These are phyloP conservation scores for Piloderma croceum DNA, from an alignment of 768 basidiomycete genomes.

Conservation along the genomic window DNA sequence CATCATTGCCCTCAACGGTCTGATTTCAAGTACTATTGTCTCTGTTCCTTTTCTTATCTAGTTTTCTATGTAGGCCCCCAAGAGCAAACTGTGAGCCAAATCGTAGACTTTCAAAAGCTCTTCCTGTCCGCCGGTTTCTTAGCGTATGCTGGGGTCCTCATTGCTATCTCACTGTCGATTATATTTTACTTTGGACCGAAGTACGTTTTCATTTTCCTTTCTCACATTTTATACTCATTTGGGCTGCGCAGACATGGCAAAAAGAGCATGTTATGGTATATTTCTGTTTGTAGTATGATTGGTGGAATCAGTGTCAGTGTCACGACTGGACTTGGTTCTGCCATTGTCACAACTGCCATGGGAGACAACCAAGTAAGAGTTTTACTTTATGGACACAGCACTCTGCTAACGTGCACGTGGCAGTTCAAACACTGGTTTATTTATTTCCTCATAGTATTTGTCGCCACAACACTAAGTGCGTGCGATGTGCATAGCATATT, in stretches of 20 bases:
- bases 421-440: slow-evolving; percentile 92
- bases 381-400: no score
- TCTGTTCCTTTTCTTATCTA: no score
- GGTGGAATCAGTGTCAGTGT: slow-evolving; percentile 94
- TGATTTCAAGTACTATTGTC: slow-evolving; percentile 14
- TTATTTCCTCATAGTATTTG: slow-evolving; percentile 82
- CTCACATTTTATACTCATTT: slow-evolving; percentile 5
- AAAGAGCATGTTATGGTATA: slow-evolving; percentile 93
- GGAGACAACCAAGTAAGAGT: slow-evolving; percentile 70
- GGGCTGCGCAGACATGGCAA: slow-evolving; percentile 61
- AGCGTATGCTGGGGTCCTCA: slow-evolving; percentile 57
- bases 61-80: slow-evolving; percentile 66
- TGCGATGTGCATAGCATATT: slow-evolving; percentile 8
- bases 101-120: slow-evolving; percentile 64
- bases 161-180: slow-evolving; percentile 60
- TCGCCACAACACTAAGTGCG: slow-evolving; percentile 74
- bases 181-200: slow-evolving; percentile 79
- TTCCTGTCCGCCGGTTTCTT: slow-evolving; percentile 86
- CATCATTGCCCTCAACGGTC: slow-evolving; percentile 87
- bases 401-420: no score
- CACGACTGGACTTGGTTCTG: slow-evolving; percentile 87
- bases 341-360: slow-evolving; percentile 75
- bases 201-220: slow-evolving; percentile 32
- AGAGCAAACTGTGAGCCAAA: slow-evolving; percentile 65
- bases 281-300: slow-evolving; percentile 92